Base-by-base conservation (phyloP, 1,139 yeast genomes). In the Nakaseomyces kungkrabaensis region DNA sequence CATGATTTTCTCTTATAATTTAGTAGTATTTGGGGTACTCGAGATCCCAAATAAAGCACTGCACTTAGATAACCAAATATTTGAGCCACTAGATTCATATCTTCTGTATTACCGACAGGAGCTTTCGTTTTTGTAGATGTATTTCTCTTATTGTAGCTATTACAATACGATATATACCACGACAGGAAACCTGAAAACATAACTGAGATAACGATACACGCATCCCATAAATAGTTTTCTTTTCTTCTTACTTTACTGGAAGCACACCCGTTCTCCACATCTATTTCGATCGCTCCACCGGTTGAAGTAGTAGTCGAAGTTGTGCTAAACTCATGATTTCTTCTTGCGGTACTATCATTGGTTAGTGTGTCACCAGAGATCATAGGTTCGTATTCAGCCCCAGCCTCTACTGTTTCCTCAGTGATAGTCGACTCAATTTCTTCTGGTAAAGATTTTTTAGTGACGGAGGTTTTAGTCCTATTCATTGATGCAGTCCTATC, bases 51-150 rank as follows among this genome's bases (percentile, higher is more conserved):
- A 65, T 90, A 90, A 45, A 90, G 74, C 1, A 74, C 68, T 1
- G 97, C 97, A 70, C 96, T 88, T 50, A 88, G 70, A 87, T 96
- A 90, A 27, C 97, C 97, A 67, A 88, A 87, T 42, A 79, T 69
- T 68, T 90, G 97, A 1, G 96, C 97, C 57, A 85, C 68, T 22
- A 82, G 78, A 62, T 87, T 90, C 63, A 82, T 79, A 37, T 76
- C 6, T 17, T 37, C 40, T 17, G 40, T 3, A 37, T 37, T 25
- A 17, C 77, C 50, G 79, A 63, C 6, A 37, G 40, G 26, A 5
- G 40, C 25, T 37, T 13, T 13, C 5, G 40, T 22, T 40, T 37
- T 17, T 9, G 40, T 6, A 44, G 31, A 40, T 42, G 11, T 61
- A 62, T 7, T 53, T 57, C 3, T 49, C 48, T 37, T 8, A 7